phyloP scores from a whole-genome alignment of 2,329 filamentous ascomycete species.

The Colletotrichum sp. region DNA sequence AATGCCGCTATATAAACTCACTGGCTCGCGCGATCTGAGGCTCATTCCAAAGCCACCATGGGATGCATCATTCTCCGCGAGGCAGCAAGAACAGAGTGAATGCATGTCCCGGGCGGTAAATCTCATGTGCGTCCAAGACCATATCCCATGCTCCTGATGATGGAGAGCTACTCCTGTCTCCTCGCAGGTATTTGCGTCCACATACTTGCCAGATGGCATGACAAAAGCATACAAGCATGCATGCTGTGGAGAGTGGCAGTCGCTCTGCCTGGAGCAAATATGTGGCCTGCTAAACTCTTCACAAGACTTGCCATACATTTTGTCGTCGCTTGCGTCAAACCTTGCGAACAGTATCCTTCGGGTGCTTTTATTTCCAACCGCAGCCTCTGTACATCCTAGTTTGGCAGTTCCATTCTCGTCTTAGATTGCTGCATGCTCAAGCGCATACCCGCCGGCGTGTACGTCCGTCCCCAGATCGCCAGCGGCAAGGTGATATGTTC shows the following conservation, averaged over 20 bases:
- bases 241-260: neutral
- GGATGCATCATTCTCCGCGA: too few species aligned
- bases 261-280: neutral
- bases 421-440: neutral
- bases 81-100: neutral
- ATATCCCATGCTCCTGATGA: neutral
- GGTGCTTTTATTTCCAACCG: neutral
- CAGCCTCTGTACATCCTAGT: neutral
- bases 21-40: too few species aligned
- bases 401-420: rapidly evolving
- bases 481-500: neutral
- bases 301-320: too few species aligned
- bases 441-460: neutral
- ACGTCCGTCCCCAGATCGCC: neutral
- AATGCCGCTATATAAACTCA: neutral
- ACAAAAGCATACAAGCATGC: neutral
- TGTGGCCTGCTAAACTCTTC: neutral
- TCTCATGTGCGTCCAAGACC: neutral
- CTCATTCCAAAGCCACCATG: too few species aligned
- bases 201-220: neutral
- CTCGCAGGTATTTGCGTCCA: neutral
- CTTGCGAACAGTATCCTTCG: neutral
- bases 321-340: neutral
- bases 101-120: neutral
- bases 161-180: neutral